These are phyloP conservation scores for Talaromyces rugulosus DNA, from an alignment of 2,329 filamentous ascomycete species.

Conservation along the genomic window DNA sequence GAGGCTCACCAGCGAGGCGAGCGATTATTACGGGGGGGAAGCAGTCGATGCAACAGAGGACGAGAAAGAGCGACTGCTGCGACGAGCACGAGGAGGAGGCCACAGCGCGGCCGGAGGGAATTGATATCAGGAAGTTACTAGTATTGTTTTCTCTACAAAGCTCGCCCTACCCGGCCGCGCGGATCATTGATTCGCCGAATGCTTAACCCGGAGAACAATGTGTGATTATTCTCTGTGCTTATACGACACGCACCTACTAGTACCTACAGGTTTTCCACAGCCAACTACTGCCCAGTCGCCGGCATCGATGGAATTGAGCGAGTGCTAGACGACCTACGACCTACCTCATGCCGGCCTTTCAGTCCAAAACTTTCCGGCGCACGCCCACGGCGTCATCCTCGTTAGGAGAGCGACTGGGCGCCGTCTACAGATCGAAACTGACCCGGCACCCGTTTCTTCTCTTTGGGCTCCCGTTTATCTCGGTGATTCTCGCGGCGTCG, in stretches of 20 bases:
- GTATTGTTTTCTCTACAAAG: neutral
- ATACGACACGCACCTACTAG: neutral
- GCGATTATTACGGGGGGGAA: neutral
- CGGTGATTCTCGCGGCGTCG: constrained; percentile 83
- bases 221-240: neutral
- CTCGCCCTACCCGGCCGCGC: neutral
- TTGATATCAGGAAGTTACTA: neutral
- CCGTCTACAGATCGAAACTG: constrained; percentile 71
- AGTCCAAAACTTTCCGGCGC: constrained; percentile 66
- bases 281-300: neutral
- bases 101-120: neutral
- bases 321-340: neutral
- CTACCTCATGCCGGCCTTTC: constrained; percentile 57
- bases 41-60: neutral
- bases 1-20: neutral
- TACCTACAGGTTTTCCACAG: neutral
- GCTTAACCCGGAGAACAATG: neutral
- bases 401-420: constrained; percentile 65
- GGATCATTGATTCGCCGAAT: constrained; percentile 3
- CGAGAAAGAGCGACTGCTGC: neutral
- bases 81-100: neutral
- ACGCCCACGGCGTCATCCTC: constrained; percentile 45
- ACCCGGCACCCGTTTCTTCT: constrained; percentile 80
- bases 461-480: constrained; percentile 90
- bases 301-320: neutral